A percentile compares a stretch with the other conserved stretches of the same genome.
These are phyloP conservation scores for Fragaria iinumae DNA, from an alignment of 306 rosid species.

Conservation along the genomic window DNA sequence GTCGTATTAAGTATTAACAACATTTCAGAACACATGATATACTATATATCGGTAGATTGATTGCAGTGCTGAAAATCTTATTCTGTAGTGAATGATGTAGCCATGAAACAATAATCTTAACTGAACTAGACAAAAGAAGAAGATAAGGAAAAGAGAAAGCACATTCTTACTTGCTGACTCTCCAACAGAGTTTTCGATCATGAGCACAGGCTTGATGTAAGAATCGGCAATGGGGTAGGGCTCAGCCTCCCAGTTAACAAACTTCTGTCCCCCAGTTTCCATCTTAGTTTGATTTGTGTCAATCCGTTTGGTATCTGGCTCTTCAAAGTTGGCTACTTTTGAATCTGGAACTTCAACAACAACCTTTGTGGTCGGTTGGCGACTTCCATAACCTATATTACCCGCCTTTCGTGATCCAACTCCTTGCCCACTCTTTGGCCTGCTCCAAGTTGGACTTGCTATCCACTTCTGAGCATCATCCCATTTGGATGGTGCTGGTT, in stretches of 20 bases:
- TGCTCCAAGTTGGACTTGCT: constrained; percentile 77
- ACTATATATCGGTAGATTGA: neutral
- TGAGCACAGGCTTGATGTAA: constrained; percentile 51
- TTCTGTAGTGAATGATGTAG: neutral
- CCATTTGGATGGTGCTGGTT: constrained; percentile 96
- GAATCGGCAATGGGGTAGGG: constrained; percentile 63
- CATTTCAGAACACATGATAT: neutral
- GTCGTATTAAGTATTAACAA: neutral
- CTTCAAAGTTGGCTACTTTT: constrained; percentile 52
- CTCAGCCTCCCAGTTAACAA: constrained; percentile 66
- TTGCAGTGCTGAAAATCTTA: neutral
- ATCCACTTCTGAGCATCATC: constrained; percentile 99
- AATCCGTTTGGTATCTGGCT: constrained; percentile 86
- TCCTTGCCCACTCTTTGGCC: constrained; percentile 60
- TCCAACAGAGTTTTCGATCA: constrained; percentile 45
- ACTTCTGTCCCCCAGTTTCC: constrained; percentile 60
- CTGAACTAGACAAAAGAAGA: neutral
- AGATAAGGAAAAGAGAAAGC: neutral
- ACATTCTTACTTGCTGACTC: constrained; percentile 43
- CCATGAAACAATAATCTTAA: constrained; percentile 15
- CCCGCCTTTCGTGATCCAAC: constrained; percentile 50
- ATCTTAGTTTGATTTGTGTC: constrained; percentile 67
- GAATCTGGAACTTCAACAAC: constrained; percentile 82
- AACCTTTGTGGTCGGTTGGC: constrained; percentile 66
- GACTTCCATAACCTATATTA: constrained; percentile 50